These are phyloP conservation scores for Chaetomium cochliodes DNA, from an alignment of 495 filamentous ascomycete species.

Conservation along the genomic window DNA sequence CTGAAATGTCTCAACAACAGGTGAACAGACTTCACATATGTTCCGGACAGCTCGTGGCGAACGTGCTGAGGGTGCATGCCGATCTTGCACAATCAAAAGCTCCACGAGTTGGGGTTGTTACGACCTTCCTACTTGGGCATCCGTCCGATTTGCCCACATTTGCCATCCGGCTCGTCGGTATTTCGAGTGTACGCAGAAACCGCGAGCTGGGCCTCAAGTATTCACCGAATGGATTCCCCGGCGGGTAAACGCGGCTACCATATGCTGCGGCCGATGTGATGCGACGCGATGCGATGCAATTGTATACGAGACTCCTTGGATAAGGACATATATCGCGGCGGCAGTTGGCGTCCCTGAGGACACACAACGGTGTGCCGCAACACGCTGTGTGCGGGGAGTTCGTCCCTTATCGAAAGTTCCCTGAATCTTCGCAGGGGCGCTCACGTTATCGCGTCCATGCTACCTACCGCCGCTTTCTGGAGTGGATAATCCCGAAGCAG, in stretches of 20 bases:
- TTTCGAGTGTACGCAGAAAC: neutral
- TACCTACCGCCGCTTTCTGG: neutral
- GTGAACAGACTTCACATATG: neutral
- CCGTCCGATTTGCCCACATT: neutral
- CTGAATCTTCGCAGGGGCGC: neutral
- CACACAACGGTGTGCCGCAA: neutral
- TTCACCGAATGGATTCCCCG: neutral
- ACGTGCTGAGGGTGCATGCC: neutral
- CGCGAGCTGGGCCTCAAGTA: neutral
- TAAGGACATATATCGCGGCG: too few species aligned
- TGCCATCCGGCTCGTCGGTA: neutral
- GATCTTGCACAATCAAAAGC: neutral
- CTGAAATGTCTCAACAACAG: neutral
- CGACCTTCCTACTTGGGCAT: constrained; percentile 18
- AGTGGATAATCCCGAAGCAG: neutral
- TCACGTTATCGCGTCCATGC: too few species aligned
- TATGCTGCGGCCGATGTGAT: neutral
- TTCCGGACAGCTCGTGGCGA: neutral
- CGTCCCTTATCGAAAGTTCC: constrained; percentile 4
- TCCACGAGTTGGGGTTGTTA: neutral
- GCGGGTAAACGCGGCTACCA: neutral
- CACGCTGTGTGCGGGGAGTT: constrained; percentile 3
- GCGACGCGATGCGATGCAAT: neutral
- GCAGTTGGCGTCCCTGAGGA: too few species aligned
- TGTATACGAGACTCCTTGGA: too few species aligned